These are phyloP conservation scores for Fusarium buharicum DNA, from an alignment of 2,329 filamentous ascomycete species.

Conservation along the genomic window DNA sequence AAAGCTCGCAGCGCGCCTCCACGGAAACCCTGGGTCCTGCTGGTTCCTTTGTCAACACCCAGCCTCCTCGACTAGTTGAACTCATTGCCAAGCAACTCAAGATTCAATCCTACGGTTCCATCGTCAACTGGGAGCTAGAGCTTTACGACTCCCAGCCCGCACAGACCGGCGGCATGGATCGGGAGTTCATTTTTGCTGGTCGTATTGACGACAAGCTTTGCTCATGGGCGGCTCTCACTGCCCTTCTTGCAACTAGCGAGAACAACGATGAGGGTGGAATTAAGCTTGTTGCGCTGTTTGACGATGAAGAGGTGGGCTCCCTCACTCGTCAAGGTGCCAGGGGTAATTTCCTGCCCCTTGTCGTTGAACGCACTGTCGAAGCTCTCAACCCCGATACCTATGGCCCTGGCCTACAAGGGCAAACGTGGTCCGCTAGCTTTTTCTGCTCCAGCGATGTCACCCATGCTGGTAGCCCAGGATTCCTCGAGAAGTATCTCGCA, in stretches of 20 bases:
- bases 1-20: conserved; percentile 65
- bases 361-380: conserved; percentile 85
- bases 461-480: conserved; percentile 95
- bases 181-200: conserved; percentile 93
- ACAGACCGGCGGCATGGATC: conserved; percentile 83
- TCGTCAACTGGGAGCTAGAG: conserved; percentile 97
- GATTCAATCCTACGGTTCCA: conserved; percentile 74
- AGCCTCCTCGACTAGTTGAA: conserved; percentile 85
- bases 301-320: conserved; percentile 96
- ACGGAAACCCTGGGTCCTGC: conserved; percentile 65
- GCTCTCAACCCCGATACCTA: conserved; percentile 64
- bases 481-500: conserved; percentile 82
- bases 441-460: conserved; percentile 92
- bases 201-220: conserved; percentile 98
- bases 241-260: conserved; percentile 74
- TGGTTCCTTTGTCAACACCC: conserved; percentile 81
- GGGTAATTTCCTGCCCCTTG: conserved; percentile 85
- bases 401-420: conserved; percentile 73
- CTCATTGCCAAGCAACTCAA: conserved; percentile 83
- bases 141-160: conserved; percentile 92
- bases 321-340: conserved; percentile 88
- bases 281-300: conserved; percentile 93
- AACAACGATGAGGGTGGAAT: conserved; percentile 72
- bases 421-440: conserved; percentile 83
- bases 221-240: conserved; percentile 90